A percentile compares a stretch with the other conserved stretches of the same genome.
Conservation (phyloP, 2,329 filamentous ascomycete genomes). For the Microdochium paspali region DNA sequence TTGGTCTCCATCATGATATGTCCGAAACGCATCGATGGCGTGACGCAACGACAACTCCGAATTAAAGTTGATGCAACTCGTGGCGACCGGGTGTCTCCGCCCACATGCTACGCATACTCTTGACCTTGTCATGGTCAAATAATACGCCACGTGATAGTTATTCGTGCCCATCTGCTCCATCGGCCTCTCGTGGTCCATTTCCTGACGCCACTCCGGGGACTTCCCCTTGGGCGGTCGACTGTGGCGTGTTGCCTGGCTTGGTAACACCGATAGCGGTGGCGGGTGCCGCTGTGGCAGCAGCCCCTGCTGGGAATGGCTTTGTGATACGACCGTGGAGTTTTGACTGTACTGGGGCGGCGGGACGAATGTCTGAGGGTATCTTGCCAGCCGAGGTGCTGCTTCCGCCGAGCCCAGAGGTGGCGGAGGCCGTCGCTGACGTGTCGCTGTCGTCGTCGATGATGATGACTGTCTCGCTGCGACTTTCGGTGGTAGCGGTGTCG, state of each 20-base stretch:
- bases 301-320: background rate
- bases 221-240: background rate
- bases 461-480: background rate
- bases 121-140: slow-evolving; percentile 6
- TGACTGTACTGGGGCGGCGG: background rate
- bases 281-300: background rate
- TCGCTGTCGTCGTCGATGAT: background rate
- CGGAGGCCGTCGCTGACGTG: background rate
- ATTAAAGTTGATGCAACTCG: slow-evolving; percentile 13
- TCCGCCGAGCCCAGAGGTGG: background rate
- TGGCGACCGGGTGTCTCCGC: slow-evolving; percentile 4
- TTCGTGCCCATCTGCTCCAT: background rate
- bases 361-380: background rate
- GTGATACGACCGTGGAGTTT: background rate
- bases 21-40: slow-evolving; percentile 16
- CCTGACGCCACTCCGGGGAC: background rate
- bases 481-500: background rate
- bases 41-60: slow-evolving; percentile 16
- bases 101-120: slow-evolving; percentile 11
- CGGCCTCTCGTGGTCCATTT: background rate
- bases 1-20: slow-evolving; percentile 5
- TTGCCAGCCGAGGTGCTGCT: background rate
- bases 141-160: background rate
- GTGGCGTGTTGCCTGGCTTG: background rate
- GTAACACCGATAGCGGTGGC: background rate